Evolutionary conservation across 1,284 basidiomycete species (phyloP).

Genomic region (Acaromyces ingoldii): DNA sequence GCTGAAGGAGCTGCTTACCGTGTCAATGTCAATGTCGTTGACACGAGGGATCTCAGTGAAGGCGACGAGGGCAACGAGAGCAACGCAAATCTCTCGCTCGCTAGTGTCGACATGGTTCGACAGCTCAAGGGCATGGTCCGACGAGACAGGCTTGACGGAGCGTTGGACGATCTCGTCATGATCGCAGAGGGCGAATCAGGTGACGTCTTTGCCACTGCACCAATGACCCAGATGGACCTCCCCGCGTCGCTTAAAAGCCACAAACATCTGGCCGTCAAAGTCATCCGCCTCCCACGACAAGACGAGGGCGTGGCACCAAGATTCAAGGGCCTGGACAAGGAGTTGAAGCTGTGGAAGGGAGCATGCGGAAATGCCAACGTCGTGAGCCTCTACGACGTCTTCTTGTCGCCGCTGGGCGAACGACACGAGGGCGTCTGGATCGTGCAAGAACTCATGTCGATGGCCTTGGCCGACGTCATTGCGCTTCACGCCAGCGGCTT

Average conservation of each 20-base stretch:
- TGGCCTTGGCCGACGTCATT: conserved; percentile 35
- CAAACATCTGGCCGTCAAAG: conserved; percentile 29
- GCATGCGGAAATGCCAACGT: conserved; percentile 26
- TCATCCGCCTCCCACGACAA: conserved; percentile 15
- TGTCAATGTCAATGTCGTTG: no score
- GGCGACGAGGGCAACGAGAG: no score
- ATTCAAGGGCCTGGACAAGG: conserved; percentile 23
- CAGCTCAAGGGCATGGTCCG: neutral
- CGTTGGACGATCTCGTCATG: conserved; percentile 21
- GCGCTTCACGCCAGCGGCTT: conserved; percentile 20
- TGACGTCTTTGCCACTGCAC: conserved; percentile 16
- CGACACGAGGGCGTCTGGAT: conserved; percentile 23
- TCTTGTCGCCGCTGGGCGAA: conserved; percentile 3
- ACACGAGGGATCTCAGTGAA: no score
- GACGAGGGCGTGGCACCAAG: conserved; percentile 22
- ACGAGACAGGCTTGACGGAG: neutral
- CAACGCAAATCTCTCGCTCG: no score
- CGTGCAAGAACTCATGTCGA: conserved; percentile 34
- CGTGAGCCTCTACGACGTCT: conserved; percentile 25
- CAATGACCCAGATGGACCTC: neutral
- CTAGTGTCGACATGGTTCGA: neutral
- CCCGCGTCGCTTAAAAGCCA: neutral
- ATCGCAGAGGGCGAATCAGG: conserved; percentile 41
- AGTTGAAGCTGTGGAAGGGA: conserved; percentile 28
- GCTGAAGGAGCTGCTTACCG: no score